Evolutionary conservation across 2,329 filamentous ascomycete species (phyloP).

Genomic region (Fusarium continuum): DNA sequence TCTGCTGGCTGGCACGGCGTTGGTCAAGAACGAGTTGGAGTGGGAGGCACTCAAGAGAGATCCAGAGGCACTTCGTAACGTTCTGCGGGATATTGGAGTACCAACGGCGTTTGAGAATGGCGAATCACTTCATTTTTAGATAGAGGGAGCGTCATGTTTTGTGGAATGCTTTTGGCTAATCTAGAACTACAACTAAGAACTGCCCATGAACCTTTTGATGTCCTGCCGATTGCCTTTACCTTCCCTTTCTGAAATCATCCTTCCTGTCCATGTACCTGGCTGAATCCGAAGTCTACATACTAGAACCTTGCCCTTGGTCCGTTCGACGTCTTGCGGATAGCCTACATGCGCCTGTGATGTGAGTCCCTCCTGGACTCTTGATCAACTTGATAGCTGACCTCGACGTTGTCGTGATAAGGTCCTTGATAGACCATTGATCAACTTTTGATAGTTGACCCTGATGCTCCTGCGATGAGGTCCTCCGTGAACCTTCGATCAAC

Average conservation of each 20-base stretch:
- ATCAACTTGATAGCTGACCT: too few relatives aligned
- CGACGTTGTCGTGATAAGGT: too few relatives aligned
- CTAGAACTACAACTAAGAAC: not conserved
- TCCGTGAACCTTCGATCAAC: not conserved
- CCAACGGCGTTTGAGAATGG: slow-evolving; percentile 20
- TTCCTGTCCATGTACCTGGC: too few relatives aligned
- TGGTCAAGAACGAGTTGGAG: slow-evolving; percentile 67
- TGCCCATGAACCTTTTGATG: not conserved
- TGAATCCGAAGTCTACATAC: too few relatives aligned
- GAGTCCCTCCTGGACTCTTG: too few relatives aligned
- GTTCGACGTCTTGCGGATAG: too few relatives aligned
- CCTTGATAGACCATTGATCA: too few relatives aligned
- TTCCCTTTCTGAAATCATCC: too few relatives aligned
- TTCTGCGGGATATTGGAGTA: slow-evolving; percentile 47
- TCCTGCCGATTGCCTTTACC: too few relatives aligned
- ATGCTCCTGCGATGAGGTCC: not conserved
- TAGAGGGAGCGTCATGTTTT: not conserved
- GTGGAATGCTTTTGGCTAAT: not conserved
- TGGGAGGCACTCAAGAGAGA: slow-evolving; percentile 63
- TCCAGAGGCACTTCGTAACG: slow-evolving; percentile 29
- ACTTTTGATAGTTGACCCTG: too few relatives aligned
- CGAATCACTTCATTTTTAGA: slow-evolving; percentile 6
- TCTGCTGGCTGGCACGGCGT: slow-evolving; percentile 68
- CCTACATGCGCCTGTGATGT: too few relatives aligned
- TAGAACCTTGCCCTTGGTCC: too few relatives aligned